Percentiles rank a stretch among this genome's conserved stretches.
These are phyloP conservation scores for Citrus reticulata DNA, from an alignment of 345 rosid genomes.

Conservation along the genomic window DNA sequence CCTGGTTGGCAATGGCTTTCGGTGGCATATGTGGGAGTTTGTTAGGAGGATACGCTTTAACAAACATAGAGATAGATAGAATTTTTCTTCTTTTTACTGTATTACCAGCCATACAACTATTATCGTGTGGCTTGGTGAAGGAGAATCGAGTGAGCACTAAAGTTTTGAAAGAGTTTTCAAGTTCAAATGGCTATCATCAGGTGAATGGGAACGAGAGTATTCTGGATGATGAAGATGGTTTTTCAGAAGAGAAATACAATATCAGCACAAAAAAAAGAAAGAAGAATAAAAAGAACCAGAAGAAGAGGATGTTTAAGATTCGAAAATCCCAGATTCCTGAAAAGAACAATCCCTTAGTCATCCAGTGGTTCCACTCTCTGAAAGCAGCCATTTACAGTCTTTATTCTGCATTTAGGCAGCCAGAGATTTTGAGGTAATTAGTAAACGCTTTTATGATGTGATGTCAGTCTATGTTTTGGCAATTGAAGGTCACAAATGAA, in stretches of 20 bases:
- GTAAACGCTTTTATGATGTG: neutral
- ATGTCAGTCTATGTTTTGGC: neutral
- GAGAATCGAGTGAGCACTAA: slow-evolving; percentile 43
- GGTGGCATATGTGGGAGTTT: slow-evolving; percentile 94
- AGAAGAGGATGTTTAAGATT: slow-evolving; percentile 20
- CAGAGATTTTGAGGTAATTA: slow-evolving; percentile 70
- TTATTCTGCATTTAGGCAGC: slow-evolving; percentile 70
- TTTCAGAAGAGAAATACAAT: slow-evolving; percentile 32
- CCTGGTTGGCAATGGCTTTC: slow-evolving; percentile 91
- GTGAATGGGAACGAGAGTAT: slow-evolving; percentile 33
- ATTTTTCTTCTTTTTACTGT: slow-evolving; percentile 77
- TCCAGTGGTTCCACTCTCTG: slow-evolving; percentile 58
- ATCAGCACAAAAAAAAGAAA: slow-evolving; percentile 56
- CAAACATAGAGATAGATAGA: slow-evolving; percentile 57
- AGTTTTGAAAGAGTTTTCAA: slow-evolving; percentile 24
- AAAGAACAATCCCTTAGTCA: slow-evolving; percentile 31
- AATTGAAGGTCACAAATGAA: neutral
- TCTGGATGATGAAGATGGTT: slow-evolving; percentile 37
- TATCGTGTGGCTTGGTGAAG: slow-evolving; percentile 72
- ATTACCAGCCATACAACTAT: slow-evolving; percentile 66
- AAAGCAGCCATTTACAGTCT: slow-evolving; percentile 63
- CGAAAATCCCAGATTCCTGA: slow-evolving; percentile 26
- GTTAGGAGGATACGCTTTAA: slow-evolving; percentile 80
- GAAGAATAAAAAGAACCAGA: slow-evolving; percentile 55
- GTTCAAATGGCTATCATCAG: slow-evolving; percentile 30